A percentile compares a stretch with the other conserved stretches of the same genome.
These are phyloP conservation scores for Fusarium piperis DNA, from an alignment of 2,329 filamentous ascomycete genomes.

Conservation along the genomic window DNA sequence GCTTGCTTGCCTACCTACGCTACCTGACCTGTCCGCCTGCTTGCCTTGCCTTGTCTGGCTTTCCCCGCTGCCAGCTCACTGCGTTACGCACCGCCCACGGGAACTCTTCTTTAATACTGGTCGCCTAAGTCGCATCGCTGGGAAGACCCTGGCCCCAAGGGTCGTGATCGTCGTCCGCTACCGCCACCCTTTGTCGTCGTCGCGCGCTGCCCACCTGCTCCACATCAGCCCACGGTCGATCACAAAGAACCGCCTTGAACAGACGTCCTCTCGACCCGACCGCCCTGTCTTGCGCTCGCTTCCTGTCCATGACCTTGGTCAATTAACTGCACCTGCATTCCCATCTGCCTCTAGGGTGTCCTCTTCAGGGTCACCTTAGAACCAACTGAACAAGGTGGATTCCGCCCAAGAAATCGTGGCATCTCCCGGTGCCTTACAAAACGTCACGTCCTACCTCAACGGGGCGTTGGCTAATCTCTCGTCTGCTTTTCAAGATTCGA, in stretches of 20 bases:
- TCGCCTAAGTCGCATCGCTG: slow-evolving; percentile 17
- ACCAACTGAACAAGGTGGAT: slow-evolving; percentile 67
- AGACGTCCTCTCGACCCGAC: slow-evolving; percentile 16
- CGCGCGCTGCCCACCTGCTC: slow-evolving; percentile 37
- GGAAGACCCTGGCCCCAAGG: slow-evolving; percentile 37
- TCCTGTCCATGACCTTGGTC: slow-evolving; percentile 31
- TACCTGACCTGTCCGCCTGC: slow-evolving; percentile 17
- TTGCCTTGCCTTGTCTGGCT: slow-evolving; percentile 6
- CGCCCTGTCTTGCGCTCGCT: slow-evolving; percentile 35
- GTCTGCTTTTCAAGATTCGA: slow-evolving; percentile 57
- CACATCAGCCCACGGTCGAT: slow-evolving; percentile 44
- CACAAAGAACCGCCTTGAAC: slow-evolving; percentile 33
- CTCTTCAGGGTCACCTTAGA: slow-evolving; percentile 49
- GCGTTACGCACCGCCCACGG: slow-evolving; percentile 17
- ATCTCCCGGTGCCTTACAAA: slow-evolving; percentile 71
- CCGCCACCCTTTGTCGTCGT: slow-evolving; percentile 34
- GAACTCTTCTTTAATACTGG: slow-evolving; percentile 4
- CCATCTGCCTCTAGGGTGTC: slow-evolving; percentile 47
- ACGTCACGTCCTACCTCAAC: slow-evolving; percentile 67
- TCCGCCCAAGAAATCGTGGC: slow-evolving; percentile 66
- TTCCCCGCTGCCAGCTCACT: slow-evolving; percentile 33
- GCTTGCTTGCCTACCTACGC: neutral
- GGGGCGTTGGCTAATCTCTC: slow-evolving; percentile 61
- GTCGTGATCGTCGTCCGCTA: slow-evolving; percentile 40
- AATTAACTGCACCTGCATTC: slow-evolving; percentile 31